Percentiles rank a stretch among this genome's conserved stretches.
phyloP scores from a whole-genome alignment of 257 asterid genomes.

The Jaltomata sinuosa region DNA sequence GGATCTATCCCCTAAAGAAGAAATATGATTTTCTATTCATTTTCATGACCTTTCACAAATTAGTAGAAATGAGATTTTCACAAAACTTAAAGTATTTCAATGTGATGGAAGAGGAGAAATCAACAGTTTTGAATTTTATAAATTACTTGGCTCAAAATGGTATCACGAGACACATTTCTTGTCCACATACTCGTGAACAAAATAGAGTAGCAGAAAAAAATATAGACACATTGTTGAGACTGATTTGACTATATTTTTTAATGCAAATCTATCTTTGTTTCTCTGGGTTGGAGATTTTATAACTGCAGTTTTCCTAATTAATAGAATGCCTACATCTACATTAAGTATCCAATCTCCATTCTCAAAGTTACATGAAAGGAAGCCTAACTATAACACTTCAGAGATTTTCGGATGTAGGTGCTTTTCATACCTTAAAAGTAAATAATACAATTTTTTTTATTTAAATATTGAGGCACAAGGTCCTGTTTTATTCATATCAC shows the following conservation, averaged over 20 bases:
- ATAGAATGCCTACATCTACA: background rate
- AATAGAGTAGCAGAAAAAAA: background rate
- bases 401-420: background rate
- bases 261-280: background rate
- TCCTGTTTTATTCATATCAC: too few relatives aligned
- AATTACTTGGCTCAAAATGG: background rate
- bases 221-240: background rate
- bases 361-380: background rate
- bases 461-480: too few relatives aligned
- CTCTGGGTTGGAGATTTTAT: background rate
- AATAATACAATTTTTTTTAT: too few relatives aligned
- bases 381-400: background rate
- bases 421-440: background rate
- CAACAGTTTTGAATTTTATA: background rate
- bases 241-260: background rate
- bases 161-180: background rate
- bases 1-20: background rate
- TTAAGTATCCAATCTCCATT: background rate
- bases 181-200: background rate
- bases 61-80: background rate
- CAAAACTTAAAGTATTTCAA: background rate
- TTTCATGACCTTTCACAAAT: background rate
- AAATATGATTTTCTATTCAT: background rate
- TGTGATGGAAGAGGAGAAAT: background rate
- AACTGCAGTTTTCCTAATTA: background rate